Base-by-base conservation (phyloP, 495 filamentous ascomycete genomes). In the Penicillium subrubescens region DNA sequence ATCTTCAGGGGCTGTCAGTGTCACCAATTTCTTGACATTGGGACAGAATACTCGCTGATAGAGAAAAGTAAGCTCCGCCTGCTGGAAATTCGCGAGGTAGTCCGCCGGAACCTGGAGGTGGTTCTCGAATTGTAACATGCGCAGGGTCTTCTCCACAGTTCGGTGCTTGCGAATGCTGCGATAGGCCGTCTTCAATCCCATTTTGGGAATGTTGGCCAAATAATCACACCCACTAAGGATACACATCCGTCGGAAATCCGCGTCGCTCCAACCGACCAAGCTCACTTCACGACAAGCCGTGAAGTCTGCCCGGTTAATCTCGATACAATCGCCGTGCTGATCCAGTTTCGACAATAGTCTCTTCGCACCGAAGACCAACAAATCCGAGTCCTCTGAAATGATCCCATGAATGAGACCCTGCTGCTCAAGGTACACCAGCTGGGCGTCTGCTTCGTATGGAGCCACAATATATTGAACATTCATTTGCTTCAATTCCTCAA, bases 141-240 rank as follows among this genome's bases (percentile, higher is more conserved):
- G 86, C 62, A 98, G 70, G n/a, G 95, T 81, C 59, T 86, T 89
- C 57, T 98, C 95, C 35, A 94, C 86, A 6, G 82, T 92, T 71
- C 92, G 94, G 80, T 97, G 86, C 71, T 94, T 96, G 50, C 94
- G 87, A 62, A 99, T 85, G 76, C 95, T 83, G 35, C 93, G 86
- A 70, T 99, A 90, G 1, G 96, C 96, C 25, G 93, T 97, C 76
- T 97, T 97, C 52, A 99, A 74, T 4, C 96, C 96, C 84, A 99
- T 86, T 52, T 88, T 90, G 44, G 84, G 86, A 63, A 98, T 91
- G 67, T 88, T 90, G 7, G 88, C 82, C 55, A 98, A 83, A 75
- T 99, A 99, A 73, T 99, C 96, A 75, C 96, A 99, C n/a, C 96
- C 96, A 73, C 93, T 97, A 23, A 99, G 73, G 58, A 99, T 98